Base-by-base conservation (phyloP, 2,329 filamentous ascomycete genomes). In the Acarospora socialis region DNA sequence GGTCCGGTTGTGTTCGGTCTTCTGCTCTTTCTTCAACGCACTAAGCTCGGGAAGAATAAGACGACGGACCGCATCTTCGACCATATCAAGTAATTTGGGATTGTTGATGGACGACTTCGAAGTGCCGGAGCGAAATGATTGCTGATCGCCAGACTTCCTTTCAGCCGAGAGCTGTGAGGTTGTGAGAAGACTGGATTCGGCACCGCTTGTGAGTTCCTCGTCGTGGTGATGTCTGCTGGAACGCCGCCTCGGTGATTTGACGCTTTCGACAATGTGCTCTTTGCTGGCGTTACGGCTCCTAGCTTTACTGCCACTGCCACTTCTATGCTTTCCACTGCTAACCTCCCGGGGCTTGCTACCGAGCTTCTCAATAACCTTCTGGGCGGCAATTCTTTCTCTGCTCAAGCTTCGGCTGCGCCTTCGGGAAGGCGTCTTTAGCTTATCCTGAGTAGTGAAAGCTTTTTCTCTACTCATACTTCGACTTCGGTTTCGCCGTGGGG, bases 31-130 rank as follows among this genome's bases (percentile, higher is more conserved):
- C 54, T 93, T 94, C 33, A 98, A 63, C 7, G 84, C 82, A 45
- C 83, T 87, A 26, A 98, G 65, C 54, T 98, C 87, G 0, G 90
- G 90, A 3, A 98, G 60, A 32, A 94, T 92, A 30, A 93, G 66
- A 29, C 84, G 72, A 40, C 83, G 77, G 48, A 94, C 92, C 9
- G 84, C 84, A 56, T 93, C 84, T 57, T 94, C 86, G 3, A 94
- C 86, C 0, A 84, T 90, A 47, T 90, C 81, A 2, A 94, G 67
- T 2, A 94, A 61, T 50, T 83, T 90, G 0, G 86, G 86, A 47
- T 94, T 93, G 57, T 92, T 92, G 52, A 92, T 81, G 0, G 81
- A 87, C 3, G 82, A 81, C 37, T 68, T 68, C 12, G 68, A 70
- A 20, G 61, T 64, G 21, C 66, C 66, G 18, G 71, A 74, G 21